These are phyloP conservation scores for Passiflora organensis DNA, from an alignment of 345 rosid species.

Conservation along the genomic window DNA sequence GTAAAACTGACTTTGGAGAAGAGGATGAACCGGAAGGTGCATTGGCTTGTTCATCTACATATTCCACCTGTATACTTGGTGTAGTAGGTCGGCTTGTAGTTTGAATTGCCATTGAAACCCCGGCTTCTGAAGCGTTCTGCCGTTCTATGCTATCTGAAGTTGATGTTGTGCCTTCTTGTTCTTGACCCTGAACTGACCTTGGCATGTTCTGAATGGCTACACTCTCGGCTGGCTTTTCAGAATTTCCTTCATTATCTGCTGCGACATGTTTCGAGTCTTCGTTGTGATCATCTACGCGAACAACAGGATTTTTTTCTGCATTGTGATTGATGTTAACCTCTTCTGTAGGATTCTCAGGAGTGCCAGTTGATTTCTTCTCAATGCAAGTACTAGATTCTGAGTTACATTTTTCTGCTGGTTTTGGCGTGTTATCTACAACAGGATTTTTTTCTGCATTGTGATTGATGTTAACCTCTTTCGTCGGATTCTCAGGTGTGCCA, in stretches of 20 bases:
- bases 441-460: too few species aligned
- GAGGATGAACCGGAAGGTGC: constrained; percentile 27
- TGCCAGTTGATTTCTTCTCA: constrained; percentile 10
- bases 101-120: constrained; percentile 21
- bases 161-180: not conserved
- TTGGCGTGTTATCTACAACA: constrained; percentile 2
- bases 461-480: too few species aligned
- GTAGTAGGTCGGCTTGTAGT: constrained; percentile 12
- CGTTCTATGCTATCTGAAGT: constrained; percentile 11
- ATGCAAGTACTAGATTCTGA: constrained; percentile 18
- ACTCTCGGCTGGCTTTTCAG: constrained; percentile 4
- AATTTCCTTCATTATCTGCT: constrained; percentile 1
- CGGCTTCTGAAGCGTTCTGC: constrained; percentile 22
- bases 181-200: constrained; percentile 5
- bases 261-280: not conserved
- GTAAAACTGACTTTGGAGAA: constrained; percentile 48
- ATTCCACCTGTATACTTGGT: constrained; percentile 12
- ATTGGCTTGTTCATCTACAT: constrained; percentile 16
- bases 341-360: constrained; percentile 25
- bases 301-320: constrained; percentile 11
- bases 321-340: constrained; percentile 27
- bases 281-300: not conserved
- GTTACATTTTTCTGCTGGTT: constrained; percentile 22
- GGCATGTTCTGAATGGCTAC: not conserved
- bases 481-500: too few species aligned